Evolutionary conservation across 208 protist genomes (phyloP).

Genomic region (Lotmaria passim): DNA sequence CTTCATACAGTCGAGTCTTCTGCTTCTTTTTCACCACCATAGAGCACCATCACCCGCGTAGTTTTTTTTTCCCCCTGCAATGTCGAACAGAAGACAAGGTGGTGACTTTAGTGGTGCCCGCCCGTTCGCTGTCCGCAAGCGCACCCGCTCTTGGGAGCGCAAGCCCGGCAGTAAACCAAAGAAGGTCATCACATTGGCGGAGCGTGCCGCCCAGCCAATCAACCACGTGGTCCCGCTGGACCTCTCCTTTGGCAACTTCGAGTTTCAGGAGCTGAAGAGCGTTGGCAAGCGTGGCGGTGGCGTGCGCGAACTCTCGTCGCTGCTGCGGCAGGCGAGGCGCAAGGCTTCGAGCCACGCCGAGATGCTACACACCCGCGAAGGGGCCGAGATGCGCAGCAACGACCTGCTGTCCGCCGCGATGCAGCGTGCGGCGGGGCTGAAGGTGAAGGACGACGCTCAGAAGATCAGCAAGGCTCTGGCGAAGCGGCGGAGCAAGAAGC

Average conservation of each 20-base stretch:
- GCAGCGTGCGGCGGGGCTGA: slow-evolving; percentile 61
- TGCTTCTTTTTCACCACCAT: too few species aligned
- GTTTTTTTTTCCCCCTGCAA: too few species aligned
- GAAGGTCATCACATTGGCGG: slow-evolving; percentile 5
- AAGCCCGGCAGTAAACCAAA: slow-evolving; percentile 5
- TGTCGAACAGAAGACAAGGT: slow-evolving; percentile 6
- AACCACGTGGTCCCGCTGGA: slow-evolving; percentile 54
- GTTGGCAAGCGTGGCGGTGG: slow-evolving; percentile 76
- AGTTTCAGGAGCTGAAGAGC: slow-evolving; percentile 76
- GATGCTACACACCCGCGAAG: slow-evolving; percentile 48
- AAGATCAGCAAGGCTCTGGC: slow-evolving; percentile 67
- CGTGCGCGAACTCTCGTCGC: slow-evolving; percentile 65
- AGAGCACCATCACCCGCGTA: too few species aligned
- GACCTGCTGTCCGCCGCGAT: slow-evolving; percentile 64
- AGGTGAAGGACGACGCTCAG: slow-evolving; percentile 80
- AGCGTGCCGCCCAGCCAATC: slow-evolving; percentile 33
- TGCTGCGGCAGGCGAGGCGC: slow-evolving; percentile 58
- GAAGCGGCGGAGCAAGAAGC: slow-evolving; percentile 81
- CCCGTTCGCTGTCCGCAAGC: slow-evolving; percentile 13
- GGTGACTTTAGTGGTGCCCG: slow-evolving; percentile 16
- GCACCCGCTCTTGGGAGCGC: slow-evolving; percentile 27
- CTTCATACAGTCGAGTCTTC: too few species aligned
- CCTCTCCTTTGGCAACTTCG: slow-evolving; percentile 82
- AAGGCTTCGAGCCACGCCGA: slow-evolving; percentile 40
- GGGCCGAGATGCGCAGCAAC: slow-evolving; percentile 50